Evolutionary conservation across 495 filamentous ascomycete species (phyloP).

Genomic region (Xylaria grammica): DNA sequence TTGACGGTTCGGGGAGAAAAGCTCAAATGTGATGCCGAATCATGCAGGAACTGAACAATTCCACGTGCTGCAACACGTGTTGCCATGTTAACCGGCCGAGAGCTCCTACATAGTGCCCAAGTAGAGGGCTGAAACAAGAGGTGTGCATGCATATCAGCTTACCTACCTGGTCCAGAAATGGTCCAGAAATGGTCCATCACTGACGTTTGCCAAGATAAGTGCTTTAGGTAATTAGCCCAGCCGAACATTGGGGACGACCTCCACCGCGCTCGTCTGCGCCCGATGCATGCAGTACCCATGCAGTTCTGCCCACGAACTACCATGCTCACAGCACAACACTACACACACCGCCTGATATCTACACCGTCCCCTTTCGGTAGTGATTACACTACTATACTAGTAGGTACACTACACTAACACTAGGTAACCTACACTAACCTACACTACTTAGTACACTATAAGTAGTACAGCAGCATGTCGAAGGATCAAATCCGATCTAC

Average conservation of each 20-base stretch:
- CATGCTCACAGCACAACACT: too few relatives aligned
- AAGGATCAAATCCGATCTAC: neutral
- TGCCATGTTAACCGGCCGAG: conserved; percentile 4
- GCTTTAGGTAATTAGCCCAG: neutral
- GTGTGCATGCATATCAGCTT: conserved; percentile 12
- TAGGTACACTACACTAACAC: too few relatives aligned
- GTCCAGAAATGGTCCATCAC: too few relatives aligned
- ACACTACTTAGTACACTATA: too few relatives aligned
- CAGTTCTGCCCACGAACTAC: too few relatives aligned
- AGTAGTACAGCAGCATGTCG: neutral
- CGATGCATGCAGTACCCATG: too few relatives aligned
- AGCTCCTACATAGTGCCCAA: too few relatives aligned
- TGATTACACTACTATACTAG: too few relatives aligned
- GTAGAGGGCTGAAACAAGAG: conserved; percentile 13
- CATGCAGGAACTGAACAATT: conserved; percentile 10
- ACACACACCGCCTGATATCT: too few relatives aligned
- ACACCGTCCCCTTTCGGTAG: too few relatives aligned
- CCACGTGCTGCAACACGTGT: conserved; percentile 14
- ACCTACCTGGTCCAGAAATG: neutral
- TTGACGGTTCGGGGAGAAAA: neutral
- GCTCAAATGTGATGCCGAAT: conserved; percentile 4
- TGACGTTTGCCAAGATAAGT: conserved; percentile 5
- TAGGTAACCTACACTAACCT: too few relatives aligned
- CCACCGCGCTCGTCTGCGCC: too few relatives aligned
- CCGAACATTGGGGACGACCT: conserved; percentile 11